Conservation (phyloP, 371 early-diverging fungal genomes). For the Mucor velutinosus region DNA sequence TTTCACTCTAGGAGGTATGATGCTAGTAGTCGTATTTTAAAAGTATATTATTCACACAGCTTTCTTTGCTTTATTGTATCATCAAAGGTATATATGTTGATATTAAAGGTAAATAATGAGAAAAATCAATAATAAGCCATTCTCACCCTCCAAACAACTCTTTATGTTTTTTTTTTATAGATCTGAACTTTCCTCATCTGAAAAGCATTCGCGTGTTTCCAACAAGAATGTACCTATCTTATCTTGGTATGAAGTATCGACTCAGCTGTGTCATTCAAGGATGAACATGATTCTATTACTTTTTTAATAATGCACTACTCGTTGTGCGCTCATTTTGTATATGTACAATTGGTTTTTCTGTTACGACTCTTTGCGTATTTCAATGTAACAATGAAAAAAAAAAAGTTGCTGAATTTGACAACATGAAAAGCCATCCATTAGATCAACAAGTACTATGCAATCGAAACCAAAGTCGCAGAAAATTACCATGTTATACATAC, state of each 20-base stretch:
- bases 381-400: background rate
- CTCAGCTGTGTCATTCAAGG: slow-evolving; percentile 54
- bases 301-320: background rate
- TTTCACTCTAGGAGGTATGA: slow-evolving; percentile 53
- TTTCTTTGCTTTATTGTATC: background rate
- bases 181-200: slow-evolving; percentile 48
- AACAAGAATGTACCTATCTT: slow-evolving; percentile 52
- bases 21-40: background rate
- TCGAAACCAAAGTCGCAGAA: background rate
- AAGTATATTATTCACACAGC: too few species aligned
- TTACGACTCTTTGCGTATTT: background rate
- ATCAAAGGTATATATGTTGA: slow-evolving; percentile 53
- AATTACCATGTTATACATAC: background rate
- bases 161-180: slow-evolving; percentile 16
- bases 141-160: background rate
- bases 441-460: background rate
- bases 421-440: background rate
- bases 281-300: slow-evolving; percentile 1
- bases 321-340: background rate
- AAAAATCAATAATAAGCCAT: background rate
- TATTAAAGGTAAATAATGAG: slow-evolving; percentile 36
- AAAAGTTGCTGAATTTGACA: background rate
- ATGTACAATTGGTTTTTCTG: background rate
- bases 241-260: slow-evolving; percentile 56
- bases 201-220: slow-evolving; percentile 57